Percentiles rank a stretch among this genome's conserved stretches.
These are phyloP conservation scores for Pythium phragmitis DNA, from an alignment of 352 stramenopile species.

Conservation along the genomic window DNA sequence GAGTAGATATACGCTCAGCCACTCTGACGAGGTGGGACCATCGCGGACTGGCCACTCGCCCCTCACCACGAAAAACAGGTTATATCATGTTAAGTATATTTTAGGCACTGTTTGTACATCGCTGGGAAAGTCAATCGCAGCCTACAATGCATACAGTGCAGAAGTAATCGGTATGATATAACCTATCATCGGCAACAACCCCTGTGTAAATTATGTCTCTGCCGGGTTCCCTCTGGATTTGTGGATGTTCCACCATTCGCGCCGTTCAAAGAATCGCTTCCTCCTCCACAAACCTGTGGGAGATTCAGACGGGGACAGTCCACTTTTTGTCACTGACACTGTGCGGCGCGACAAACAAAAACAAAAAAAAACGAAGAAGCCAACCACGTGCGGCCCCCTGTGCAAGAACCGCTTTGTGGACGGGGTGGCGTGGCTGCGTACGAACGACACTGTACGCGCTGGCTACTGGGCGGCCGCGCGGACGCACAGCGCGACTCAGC, in stretches of 20 bases:
- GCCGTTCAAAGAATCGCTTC: slow-evolving; percentile 12
- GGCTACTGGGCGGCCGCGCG: neutral
- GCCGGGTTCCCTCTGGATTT: slow-evolving; percentile 13
- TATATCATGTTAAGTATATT: neutral
- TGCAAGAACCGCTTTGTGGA: neutral
- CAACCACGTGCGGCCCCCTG: neutral
- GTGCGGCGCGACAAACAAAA: neutral
- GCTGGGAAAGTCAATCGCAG: no score
- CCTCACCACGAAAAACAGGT: neutral
- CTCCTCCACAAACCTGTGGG: neutral
- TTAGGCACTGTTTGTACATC: neutral
- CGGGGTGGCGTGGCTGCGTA: neutral
- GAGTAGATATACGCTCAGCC: no score
- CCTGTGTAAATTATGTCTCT: slow-evolving; percentile 1
- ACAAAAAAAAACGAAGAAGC: slow-evolving; percentile 1
- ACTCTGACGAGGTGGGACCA: neutral
- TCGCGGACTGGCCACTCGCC: slow-evolving; percentile 5
- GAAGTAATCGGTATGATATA: neutral
- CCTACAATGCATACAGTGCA: no score
- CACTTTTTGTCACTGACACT: neutral
- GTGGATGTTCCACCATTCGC: slow-evolving; percentile 12
- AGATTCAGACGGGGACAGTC: slow-evolving; percentile 5
- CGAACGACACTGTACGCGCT: slow-evolving; percentile 1
- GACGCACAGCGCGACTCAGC: neutral
- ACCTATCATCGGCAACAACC: neutral